Conservation (phyloP, 2,329 filamentous ascomycete genomes). For the Aspergillus ruber region DNA sequence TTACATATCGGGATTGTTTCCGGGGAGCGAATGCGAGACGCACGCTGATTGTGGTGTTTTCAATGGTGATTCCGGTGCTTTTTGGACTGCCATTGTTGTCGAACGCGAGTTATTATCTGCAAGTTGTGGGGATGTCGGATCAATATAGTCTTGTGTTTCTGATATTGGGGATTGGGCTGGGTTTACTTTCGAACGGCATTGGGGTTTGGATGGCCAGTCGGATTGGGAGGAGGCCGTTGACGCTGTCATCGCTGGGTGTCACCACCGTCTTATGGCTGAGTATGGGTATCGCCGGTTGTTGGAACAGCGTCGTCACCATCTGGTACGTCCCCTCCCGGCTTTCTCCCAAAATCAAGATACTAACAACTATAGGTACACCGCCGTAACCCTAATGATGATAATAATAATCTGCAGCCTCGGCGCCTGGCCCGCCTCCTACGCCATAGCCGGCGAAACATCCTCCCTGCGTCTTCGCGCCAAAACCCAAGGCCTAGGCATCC, state of each 20-base stretch:
- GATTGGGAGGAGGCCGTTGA: conserved; percentile 36
- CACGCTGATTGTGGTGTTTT: conserved; percentile 31
- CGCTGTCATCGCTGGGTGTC: conserved; percentile 16
- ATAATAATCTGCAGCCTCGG: conserved; percentile 34
- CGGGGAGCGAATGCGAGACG: conserved; percentile 19
- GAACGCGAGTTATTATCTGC: conserved; percentile 38
- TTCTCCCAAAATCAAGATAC: neutral
- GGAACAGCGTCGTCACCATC: conserved; percentile 29
- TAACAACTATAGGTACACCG: conserved; percentile 29
- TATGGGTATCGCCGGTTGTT: conserved; percentile 46
- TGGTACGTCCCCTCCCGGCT: conserved; percentile 32
- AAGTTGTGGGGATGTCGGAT: conserved; percentile 27
- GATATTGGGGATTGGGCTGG: conserved; percentile 42
- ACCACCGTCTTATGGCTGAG: conserved; percentile 36
- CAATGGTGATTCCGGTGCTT: conserved; percentile 38
- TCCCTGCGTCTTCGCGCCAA: conserved; percentile 33
- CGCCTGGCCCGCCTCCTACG: conserved; percentile 32
- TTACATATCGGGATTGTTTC: conserved; percentile 24
- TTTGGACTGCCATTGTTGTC: conserved; percentile 43
- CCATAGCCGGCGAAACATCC: conserved; percentile 29
- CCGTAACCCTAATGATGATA: conserved; percentile 40
- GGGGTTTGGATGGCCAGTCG: conserved; percentile 41
- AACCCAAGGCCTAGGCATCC: conserved; percentile 36
- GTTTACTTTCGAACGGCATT: conserved; percentile 39
- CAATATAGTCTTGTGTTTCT: conserved; percentile 36